Evolutionary conservation across 352 stramenopile species (phyloP).

Genomic region (Elongisporangium senticosum): DNA sequence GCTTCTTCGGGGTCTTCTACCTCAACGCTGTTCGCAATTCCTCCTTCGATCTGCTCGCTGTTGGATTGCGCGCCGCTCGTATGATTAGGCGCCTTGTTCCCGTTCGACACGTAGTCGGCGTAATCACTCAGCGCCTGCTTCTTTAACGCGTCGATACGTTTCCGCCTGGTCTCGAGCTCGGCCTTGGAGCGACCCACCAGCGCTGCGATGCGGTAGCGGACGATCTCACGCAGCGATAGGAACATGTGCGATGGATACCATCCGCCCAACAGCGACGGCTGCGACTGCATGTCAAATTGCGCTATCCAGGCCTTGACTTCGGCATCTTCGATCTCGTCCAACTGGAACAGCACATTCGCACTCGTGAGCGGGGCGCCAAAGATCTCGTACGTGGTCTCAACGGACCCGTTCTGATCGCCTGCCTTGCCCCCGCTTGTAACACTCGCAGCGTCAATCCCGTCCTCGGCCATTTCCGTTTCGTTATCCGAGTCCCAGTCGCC

Average conservation of each 20-base stretch:
- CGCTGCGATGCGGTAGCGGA: constrained; percentile 64
- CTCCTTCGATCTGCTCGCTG: constrained; percentile 13
- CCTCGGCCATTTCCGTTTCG: constrained; percentile 30
- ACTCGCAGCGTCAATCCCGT: constrained; percentile 17
- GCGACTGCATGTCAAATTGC: constrained; percentile 36
- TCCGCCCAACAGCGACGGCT: constrained; percentile 54
- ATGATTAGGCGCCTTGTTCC: constrained; percentile 9
- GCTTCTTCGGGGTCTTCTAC: not conserved
- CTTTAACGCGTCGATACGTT: constrained; percentile 67
- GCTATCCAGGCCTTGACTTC: constrained; percentile 51
- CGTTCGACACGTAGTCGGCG: constrained; percentile 29
- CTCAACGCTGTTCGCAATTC: not conserved
- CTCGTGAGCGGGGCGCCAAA: constrained; percentile 69
- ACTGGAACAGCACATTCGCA: constrained; percentile 67
- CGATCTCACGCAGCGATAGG: constrained; percentile 65
- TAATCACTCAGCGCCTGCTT: constrained; percentile 64
- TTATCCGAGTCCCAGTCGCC: constrained; percentile 49
- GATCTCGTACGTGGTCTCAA: constrained; percentile 49
- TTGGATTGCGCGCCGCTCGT: constrained; percentile 10
- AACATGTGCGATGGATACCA: constrained; percentile 85
- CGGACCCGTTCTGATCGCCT: constrained; percentile 1
- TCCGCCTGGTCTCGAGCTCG: constrained; percentile 56
- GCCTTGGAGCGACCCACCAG: constrained; percentile 64
- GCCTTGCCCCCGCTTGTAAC: constrained; percentile 5
- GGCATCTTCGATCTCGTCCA: constrained; percentile 67